Percentiles rank a stretch among this genome's conserved stretches.
Conservation (phyloP, 2,329 filamentous ascomycete species). For the Paracamarosporium sp. region DNA sequence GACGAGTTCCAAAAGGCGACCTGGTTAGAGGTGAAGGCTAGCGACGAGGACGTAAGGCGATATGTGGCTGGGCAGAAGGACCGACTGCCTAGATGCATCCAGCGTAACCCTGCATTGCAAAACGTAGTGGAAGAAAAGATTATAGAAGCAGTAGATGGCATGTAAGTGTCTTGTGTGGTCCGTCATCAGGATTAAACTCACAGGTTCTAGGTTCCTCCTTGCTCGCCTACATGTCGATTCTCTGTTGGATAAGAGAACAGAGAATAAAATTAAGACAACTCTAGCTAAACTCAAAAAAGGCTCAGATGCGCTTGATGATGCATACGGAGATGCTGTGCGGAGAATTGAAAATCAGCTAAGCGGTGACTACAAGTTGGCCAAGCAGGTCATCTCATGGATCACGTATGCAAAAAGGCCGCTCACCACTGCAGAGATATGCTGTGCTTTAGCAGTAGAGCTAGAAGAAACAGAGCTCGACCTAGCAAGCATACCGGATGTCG, state of each 20-base stretch:
- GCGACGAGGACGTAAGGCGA: neutral
- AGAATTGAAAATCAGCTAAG: conserved; percentile 48
- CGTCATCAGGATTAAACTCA: neutral
- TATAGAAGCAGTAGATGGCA: conserved; percentile 17
- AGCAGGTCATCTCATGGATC: conserved; percentile 18
- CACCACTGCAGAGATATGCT: conserved; percentile 21
- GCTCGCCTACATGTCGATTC: conserved; percentile 10
- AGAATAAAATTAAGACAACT: conserved; percentile 9
- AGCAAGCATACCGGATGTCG: conserved; percentile 9
- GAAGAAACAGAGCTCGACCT: conserved; percentile 7
- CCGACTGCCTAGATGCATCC: neutral
- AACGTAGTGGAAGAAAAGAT: conserved; percentile 22
- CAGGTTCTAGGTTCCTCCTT: conserved; percentile 10
- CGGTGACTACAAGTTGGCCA: conserved; percentile 44
- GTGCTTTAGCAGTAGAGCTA: conserved; percentile 15
- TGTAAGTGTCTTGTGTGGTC: conserved; percentile 16
- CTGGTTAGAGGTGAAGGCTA: neutral
- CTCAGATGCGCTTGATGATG: neutral
- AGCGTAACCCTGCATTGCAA: neutral
- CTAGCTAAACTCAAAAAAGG: conserved; percentile 2
- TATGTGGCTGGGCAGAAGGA: neutral
- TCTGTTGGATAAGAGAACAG: conserved; percentile 6
- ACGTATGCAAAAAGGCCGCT: conserved; percentile 15
- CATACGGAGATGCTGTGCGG: conserved; percentile 12
- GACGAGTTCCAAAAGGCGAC: neutral